Conservation (phyloP, 2,329 filamentous ascomycete genomes). For the Cercospora sp. region DNA sequence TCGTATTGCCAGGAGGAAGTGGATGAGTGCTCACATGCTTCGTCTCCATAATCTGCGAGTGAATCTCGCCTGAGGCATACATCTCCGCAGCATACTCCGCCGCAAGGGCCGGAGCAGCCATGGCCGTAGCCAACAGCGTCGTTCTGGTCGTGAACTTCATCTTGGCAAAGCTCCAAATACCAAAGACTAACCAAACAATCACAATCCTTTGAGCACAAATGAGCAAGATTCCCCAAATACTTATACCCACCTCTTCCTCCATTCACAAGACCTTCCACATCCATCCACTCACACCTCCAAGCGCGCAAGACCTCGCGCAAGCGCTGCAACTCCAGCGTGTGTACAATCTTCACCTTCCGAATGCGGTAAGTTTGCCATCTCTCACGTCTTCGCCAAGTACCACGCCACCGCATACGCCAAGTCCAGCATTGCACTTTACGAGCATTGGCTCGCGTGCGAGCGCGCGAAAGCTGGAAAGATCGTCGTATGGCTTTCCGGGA, state of each 20-base stretch:
- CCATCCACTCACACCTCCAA: background rate
- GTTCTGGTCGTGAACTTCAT: constrained; percentile 25
- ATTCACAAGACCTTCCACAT: background rate
- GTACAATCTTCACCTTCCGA: background rate
- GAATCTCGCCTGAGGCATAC: constrained; percentile 25
- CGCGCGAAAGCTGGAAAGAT: background rate
- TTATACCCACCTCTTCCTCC: background rate
- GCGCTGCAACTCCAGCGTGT: background rate
- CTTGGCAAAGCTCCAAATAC: background rate
- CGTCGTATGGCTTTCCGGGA: background rate
- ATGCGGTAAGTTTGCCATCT: background rate
- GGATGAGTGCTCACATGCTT: constrained; percentile 25
- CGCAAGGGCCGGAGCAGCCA: constrained; percentile 13
- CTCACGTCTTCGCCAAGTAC: background rate
- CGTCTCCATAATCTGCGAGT: constrained; percentile 23
- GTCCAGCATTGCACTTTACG: background rate
- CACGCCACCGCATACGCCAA: constrained; percentile 1
- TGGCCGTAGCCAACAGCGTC: constrained; percentile 15
- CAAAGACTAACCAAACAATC: background rate
- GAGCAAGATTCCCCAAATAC: background rate
- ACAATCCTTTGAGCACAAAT: background rate
- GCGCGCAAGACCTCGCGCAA: background rate
- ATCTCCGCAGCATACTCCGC: constrained; percentile 19
- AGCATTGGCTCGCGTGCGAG: background rate
- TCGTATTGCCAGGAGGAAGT: no score